Evolutionary conservation across 1,284 basidiomycete species (phyloP), one percentile per base, ranked within the genome.

Genomic region (Thelephora terrestris): DNA sequence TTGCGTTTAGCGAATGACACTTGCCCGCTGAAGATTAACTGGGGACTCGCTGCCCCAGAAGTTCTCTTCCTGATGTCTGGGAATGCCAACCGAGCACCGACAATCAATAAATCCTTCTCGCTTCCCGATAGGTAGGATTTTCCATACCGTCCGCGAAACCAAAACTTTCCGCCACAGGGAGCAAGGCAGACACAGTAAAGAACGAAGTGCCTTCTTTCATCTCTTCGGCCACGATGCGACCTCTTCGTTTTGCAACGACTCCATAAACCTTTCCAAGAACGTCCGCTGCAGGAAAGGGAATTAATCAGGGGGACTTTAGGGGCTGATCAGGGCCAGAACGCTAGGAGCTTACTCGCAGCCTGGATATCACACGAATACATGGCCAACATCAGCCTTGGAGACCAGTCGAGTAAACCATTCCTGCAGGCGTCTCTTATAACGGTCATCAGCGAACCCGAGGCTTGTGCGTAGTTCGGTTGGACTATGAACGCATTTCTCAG

Each of bases 281-380:
- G 55, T 99, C 96, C 58, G 92, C 91, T 95, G 57, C 47, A 50
- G 53, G 44, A 43, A 42, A 16, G 25, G 39, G 21, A 24, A 5
- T 12, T n/a, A 37, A 37, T 17, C 17, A 9, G n/a, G 45, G 38
- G n/a, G 16, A 32, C 12, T 32, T 3, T 32, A 12, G 6, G 29
- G 29, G 29, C 6, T 32, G 29, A 32, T 32, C 29, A 32, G 3
- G 29, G 3, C 14, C 29, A 14, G 12, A 14, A 32, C 16, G 38
- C 20, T 16, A 39, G 39, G 23, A 17, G 72, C 87, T 65, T 62
- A 94, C 93, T 92, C 7, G 94, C 93, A 1, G 94, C 91, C 70
- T 98, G 96, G 52, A 99, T 98, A 62, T 99, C 94, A 67, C 96
- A 99, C 5, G 87, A 86, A 68, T 99, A 99, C 91, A 98, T 98